Percentiles rank a stretch among this genome's conserved stretches.
Evolutionary conservation across 2,329 filamentous ascomycete genomes (phyloP).

Genomic region (Tolypocladium album): DNA sequence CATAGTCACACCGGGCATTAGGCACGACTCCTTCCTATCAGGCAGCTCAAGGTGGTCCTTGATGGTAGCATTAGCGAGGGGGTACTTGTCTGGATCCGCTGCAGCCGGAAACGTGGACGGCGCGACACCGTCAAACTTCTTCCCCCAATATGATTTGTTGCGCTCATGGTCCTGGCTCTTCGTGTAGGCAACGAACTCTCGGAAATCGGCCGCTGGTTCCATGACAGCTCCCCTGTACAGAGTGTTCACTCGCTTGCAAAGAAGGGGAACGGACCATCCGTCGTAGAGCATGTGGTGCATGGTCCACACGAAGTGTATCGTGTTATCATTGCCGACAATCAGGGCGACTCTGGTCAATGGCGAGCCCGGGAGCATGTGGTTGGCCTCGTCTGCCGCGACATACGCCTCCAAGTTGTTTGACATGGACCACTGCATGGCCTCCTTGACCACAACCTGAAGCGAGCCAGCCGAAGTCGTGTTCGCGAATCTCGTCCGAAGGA

Average conservation of each 20-base stretch:
- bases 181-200: conserved; percentile 2
- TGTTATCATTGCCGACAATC: neutral
- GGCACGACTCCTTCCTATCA: neutral
- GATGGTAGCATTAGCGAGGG: neutral
- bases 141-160: neutral
- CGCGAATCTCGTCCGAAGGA: neutral
- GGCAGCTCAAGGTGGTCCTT: neutral
- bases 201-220: neutral
- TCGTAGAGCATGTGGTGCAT: conserved; percentile 14
- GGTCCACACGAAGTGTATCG: conserved; percentile 8
- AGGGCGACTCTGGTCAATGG: neutral
- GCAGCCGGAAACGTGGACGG: neutral
- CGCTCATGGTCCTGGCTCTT: neutral
- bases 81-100: neutral
- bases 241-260: neutral
- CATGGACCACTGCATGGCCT: neutral
- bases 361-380: neutral
- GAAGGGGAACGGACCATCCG: conserved; percentile 7
- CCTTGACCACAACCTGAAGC: conserved; percentile 2
- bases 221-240: neutral
- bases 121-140: neutral
- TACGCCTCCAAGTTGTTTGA: neutral
- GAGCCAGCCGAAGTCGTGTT: neutral
- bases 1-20: conserved; percentile 1
- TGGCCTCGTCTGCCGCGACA: neutral